Evolutionary conservation across 306 rosid genomes (phyloP).

Genomic region (Quercus cerris): DNA sequence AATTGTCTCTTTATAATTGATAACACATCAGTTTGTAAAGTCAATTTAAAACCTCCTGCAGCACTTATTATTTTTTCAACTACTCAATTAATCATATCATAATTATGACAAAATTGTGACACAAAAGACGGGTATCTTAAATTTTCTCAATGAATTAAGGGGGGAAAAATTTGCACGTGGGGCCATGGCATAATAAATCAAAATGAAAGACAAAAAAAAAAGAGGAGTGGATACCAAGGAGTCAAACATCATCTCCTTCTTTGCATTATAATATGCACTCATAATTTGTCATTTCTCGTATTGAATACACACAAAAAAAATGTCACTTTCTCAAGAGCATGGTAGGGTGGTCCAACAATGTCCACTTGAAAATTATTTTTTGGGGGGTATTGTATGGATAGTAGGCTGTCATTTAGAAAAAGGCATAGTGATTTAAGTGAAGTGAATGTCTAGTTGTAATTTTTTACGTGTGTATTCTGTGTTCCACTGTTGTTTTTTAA

Average conservation of each 20-base stretch:
- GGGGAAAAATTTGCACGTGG: background rate
- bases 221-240: conserved; percentile 3
- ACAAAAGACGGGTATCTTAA: too few species aligned
- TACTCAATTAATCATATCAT: too few species aligned
- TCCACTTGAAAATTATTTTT: background rate
- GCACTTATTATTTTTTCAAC: too few species aligned
- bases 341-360: conserved; percentile 14
- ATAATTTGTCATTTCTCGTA: background rate
- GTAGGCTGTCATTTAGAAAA: too few species aligned
- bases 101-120: too few species aligned
- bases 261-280: background rate
- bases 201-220: background rate
- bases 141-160: too few species aligned
- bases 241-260: conserved; percentile 1
- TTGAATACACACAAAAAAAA: too few species aligned
- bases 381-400: background rate
- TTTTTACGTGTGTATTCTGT: background rate
- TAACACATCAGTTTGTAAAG: too few species aligned
- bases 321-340: too few species aligned
- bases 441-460: background rate
- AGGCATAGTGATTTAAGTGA: background rate
- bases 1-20: too few species aligned
- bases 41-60: too few species aligned
- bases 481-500: background rate
- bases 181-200: background rate